A percentile compares a stretch with the other conserved stretches of the same genome.
Evolutionary conservation across 208 protist species (phyloP).

Genomic region (Crithidia thermophila): DNA sequence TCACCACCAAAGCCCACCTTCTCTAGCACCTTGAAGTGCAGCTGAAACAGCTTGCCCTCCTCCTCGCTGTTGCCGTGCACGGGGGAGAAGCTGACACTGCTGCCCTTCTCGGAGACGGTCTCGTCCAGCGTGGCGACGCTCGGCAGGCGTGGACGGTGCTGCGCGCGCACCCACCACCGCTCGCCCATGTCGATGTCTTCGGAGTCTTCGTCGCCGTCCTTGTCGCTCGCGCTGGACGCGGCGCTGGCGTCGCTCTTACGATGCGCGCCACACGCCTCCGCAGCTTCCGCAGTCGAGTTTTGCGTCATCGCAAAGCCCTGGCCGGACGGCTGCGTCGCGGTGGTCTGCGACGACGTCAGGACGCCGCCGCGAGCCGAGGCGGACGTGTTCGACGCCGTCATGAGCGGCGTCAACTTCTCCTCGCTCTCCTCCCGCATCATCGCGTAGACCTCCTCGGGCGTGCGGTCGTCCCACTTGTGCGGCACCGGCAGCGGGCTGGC

Average conservation of each 20-base stretch:
- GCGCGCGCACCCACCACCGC: conserved; percentile 36
- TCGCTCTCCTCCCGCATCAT: conserved; percentile 20
- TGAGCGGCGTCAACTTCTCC: not conserved
- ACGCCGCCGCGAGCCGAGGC: not conserved
- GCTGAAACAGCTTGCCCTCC: conserved; percentile 68
- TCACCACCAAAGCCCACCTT: conserved; percentile 79
- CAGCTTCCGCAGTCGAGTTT: not conserved
- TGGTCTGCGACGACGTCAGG: not conserved
- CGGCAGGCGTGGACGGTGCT: conserved; percentile 7
- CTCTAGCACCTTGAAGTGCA: conserved; percentile 71
- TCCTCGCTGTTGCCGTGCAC: conserved; percentile 12
- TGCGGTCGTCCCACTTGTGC: conserved; percentile 15
- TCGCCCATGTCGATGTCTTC: conserved; percentile 34
- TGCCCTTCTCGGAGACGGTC: conserved; percentile 7
- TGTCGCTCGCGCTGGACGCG: not conserved
- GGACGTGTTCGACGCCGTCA: not conserved
- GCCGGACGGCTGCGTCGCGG: not conserved
- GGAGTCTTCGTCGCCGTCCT: conserved; percentile 22
- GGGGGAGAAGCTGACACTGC: conserved; percentile 22
- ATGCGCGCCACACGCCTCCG: not conserved
- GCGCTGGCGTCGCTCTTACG: not conserved
- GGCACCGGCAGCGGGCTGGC: not conserved
- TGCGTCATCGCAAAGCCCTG: not conserved
- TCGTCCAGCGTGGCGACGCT: conserved; percentile 25
- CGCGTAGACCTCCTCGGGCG: conserved; percentile 23